Base-by-base conservation (phyloP, 1,284 basidiomycete species). In the Irpex lacteus region DNA sequence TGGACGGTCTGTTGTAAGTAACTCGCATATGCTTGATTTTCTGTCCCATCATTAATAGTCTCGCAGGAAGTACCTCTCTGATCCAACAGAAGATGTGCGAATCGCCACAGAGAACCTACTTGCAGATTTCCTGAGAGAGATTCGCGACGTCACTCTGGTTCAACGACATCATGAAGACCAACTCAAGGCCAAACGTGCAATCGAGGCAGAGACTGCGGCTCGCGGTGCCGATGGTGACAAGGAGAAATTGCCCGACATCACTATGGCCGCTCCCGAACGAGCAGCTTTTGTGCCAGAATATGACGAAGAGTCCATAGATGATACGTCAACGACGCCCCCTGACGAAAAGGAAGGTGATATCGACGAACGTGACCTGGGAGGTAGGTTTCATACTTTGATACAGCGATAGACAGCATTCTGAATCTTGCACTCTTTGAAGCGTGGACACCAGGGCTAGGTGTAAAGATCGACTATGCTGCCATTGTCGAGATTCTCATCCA, bases 401-500 rank as follows among this genome's bases (percentile, higher is more conserved):
- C 32, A 34, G 32, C 32, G 6, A 6, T 6, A 34, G 34, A 56
- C 47, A 13, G 26, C 6, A 18, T 52, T 37, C 13, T 32, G 26
- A 37, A 56, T 56, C 49, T 53, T 21, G 21, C 61, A 60, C 59
- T 26, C 58, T 37, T 38, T 37, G 71, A 72, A 84, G 92, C 87
- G 55, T 98, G 95, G 94, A 81, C 94, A 47, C 95, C 95, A 32
- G 96, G 96, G 2, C 95, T 98, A 80, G 95, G 93, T 1, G 95
- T 99, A 5, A 85, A 85, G 65, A 91, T 99, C 65, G 91, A 98
- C 75, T 95, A 97, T 74, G 87, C 89, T 4, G 90, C 95, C 7
- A 95, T 99, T 63, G 88, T 98, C 63, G 95, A 98, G 71, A 98
- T 98, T 67, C 80, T 99, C 47, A 89, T 99, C n/a, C 86, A 89